These are phyloP conservation scores for Marasmius oreades DNA, from an alignment of 1,284 basidiomycete species.

Conservation along the genomic window DNA sequence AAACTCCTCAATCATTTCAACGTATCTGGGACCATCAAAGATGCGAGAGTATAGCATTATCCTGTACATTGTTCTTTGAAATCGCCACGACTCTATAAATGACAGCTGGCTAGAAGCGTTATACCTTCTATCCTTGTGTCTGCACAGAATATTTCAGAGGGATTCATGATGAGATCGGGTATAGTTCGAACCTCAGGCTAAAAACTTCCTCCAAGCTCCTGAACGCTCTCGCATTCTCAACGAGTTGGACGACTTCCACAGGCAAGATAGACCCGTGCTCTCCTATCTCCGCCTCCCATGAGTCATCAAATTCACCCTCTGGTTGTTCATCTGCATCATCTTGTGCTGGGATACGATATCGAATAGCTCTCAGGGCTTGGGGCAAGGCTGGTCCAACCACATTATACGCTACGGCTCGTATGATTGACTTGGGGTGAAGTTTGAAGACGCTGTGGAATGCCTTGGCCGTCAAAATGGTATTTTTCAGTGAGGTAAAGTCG, in stretches of 20 bases:
- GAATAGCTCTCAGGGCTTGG: conserved; percentile 28
- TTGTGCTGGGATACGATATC: conserved; percentile 13
- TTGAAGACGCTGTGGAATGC: conserved; percentile 29
- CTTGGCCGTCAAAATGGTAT: conserved; percentile 28
- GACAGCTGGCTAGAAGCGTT: conserved; percentile 8
- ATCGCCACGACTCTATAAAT: conserved; percentile 14
- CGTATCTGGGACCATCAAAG: conserved; percentile 5
- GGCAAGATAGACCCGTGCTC: conserved; percentile 2
- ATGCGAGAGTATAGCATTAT: conserved; percentile 13
- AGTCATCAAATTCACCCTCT: background rate
- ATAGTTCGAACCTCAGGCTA: conserved; percentile 29
- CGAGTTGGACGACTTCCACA: conserved; percentile 14
- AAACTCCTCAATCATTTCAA: conserved; percentile 1
- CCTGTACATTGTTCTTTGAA: conserved; percentile 15
- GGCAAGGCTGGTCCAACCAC: conserved; percentile 28
- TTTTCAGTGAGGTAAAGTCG: conserved; percentile 25
- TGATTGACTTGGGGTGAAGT: conserved; percentile 27
- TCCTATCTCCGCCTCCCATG: background rate
- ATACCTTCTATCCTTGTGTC: conserved; percentile 6
- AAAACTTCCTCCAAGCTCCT: conserved; percentile 28
- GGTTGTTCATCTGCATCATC: conserved; percentile 11
- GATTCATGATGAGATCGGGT: background rate
- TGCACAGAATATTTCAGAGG: background rate
- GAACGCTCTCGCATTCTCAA: conserved; percentile 20
- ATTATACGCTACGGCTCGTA: conserved; percentile 30